Evolutionary conservation across 1,284 basidiomycete genomes (phyloP), one percentile per base, ranked within the genome.

Genomic region (Nidula niveotomentosa): DNA sequence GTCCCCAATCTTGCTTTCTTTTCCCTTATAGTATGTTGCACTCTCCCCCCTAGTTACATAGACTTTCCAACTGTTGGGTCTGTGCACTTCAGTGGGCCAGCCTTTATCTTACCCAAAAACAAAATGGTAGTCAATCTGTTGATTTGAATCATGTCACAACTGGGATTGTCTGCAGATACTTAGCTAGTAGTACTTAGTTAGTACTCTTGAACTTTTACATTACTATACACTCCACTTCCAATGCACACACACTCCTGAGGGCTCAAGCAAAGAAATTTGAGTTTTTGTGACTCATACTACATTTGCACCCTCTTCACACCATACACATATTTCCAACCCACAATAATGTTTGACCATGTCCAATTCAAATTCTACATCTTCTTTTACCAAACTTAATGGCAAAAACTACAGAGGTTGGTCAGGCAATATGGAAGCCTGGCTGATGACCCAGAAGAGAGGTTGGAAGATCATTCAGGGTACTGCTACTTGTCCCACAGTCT

Each of bases 391-490:
- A 51, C 59, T 63, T 18, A 58, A 49, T 43, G 48, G 48, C 49
- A 54, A 53, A 43, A 64, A 63, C 57, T 63, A 60, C 33, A 7
- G 37, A 30, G 46, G 48, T 10, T 63, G 60, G 55, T 44, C 47
- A 49, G 57, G 56, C 10, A 47, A 62, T 33, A 60, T 64, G 52
- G 51, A 58, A 13, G 64, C 62, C 1, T 58, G 52, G 49, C 52
- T 64, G 3, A 43, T 49, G 18, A 41, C 53, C 35, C 52, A 56
- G 10, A 45, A 9, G 8, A 58, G 56, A n/a, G 51, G 62, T 10
- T 66, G 61, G 62, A 47, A 55, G 8, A 48, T 61, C 17, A 56
- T 60, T 23, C 51, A 51, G 49, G 62, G 64, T 46, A 39, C 50
- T 18, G 9, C 36, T 39, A 18, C 57, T 49, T 0, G 1, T 13